These are phyloP conservation scores for Fusarium sp. DNA, from an alignment of 2,329 filamentous ascomycete genomes.

Conservation along the genomic window DNA sequence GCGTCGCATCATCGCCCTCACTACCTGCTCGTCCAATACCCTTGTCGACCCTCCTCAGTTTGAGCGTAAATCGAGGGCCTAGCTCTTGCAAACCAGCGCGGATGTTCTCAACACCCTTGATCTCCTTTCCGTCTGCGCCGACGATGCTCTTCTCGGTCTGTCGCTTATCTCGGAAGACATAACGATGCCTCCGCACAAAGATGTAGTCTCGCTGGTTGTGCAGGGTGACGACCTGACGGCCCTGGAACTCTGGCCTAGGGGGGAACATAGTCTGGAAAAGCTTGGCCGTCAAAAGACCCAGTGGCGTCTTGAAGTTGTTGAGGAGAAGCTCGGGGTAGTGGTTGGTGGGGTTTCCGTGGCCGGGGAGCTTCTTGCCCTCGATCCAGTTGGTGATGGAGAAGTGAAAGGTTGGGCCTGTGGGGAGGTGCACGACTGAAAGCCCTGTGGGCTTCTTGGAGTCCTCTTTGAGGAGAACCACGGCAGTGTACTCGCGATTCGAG, in stretches of 20 bases:
- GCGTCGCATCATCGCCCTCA: constrained; percentile 78
- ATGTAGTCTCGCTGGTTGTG: constrained; percentile 98
- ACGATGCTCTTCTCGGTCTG: constrained; percentile 88
- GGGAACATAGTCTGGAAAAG: constrained; percentile 76
- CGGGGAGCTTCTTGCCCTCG: constrained; percentile 86
- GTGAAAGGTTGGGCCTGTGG: constrained; percentile 89
- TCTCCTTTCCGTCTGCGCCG: constrained; percentile 82
- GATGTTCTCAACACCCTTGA: constrained; percentile 88
- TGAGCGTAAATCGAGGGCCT: constrained; percentile 80
- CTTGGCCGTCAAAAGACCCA: constrained; percentile 88
- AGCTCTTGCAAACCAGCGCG: constrained; percentile 90
- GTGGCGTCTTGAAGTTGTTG: constrained; percentile 93
- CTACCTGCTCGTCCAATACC: constrained; percentile 79
- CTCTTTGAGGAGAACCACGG: constrained; percentile 87
- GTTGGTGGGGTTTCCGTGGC: constrained; percentile 88
- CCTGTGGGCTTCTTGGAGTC: constrained; percentile 88
- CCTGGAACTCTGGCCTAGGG: constrained; percentile 82
- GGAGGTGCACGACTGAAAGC: constrained; percentile 85
- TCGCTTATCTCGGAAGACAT: constrained; percentile 91
- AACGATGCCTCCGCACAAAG: constrained; percentile 90
- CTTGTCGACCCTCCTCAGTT: constrained; percentile 90
- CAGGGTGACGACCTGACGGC: constrained; percentile 89
- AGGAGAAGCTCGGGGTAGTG: constrained; percentile 92
- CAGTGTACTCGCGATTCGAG: constrained; percentile 82
- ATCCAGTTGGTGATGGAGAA: constrained; percentile 93